A percentile compares a stretch with the other conserved stretches of the same genome.
phyloP scores from a whole-genome alignment of 2,329 filamentous ascomycete genomes.

The Metarhizium rileyi region DNA sequence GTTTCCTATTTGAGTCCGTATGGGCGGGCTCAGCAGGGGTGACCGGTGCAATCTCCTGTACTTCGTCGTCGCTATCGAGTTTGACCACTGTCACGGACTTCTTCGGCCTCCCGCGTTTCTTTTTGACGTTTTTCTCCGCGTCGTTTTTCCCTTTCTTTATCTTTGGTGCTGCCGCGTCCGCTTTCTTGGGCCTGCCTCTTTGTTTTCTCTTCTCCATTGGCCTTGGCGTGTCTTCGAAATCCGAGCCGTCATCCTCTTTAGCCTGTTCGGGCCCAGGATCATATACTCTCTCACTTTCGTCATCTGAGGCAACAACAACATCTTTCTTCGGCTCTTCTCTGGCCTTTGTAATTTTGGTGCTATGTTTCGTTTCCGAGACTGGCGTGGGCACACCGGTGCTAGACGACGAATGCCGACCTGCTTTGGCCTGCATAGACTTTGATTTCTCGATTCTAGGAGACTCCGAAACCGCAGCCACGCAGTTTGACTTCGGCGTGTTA shows the following conservation, averaged over 20 bases:
- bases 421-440: neutral
- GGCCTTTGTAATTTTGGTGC: neutral
- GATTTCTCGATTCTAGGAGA: neutral
- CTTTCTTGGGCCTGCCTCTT: slow-evolving; percentile 23
- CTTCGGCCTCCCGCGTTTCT: slow-evolving; percentile 33
- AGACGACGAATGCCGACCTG: neutral
- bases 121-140: slow-evolving; percentile 14
- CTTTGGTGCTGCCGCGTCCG: slow-evolving; percentile 7
- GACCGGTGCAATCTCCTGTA: neutral
- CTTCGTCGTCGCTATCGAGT: neutral
- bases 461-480: neutral
- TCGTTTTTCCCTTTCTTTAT: neutral
- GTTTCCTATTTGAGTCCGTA: neutral
- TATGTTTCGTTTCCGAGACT: neutral
- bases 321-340: neutral
- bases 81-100: slow-evolving; percentile 16
- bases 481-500: slow-evolving; percentile 20
- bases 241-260: slow-evolving; percentile 10
- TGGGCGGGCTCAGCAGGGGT: neutral
- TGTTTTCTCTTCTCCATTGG: slow-evolving; percentile 17
- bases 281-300: neutral
- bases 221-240: slow-evolving; percentile 4
- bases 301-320: neutral
- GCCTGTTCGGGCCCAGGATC: neutral
- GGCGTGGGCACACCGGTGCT: neutral